These are phyloP conservation scores for Arachis hypogaea DNA, from an alignment of 306 rosid species.

Conservation along the genomic window DNA sequence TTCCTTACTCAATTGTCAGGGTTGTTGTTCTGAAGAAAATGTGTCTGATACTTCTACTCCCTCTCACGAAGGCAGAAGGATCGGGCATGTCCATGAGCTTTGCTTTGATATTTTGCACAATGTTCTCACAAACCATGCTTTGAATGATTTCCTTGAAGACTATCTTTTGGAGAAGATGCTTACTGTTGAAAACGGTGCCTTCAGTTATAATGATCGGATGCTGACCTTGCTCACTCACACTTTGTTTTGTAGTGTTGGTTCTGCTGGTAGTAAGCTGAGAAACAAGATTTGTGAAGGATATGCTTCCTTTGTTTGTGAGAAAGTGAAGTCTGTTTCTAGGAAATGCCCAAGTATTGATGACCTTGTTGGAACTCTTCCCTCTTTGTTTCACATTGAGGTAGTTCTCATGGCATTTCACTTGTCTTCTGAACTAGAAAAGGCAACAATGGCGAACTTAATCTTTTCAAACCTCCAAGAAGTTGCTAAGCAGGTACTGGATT, in stretches of 20 bases:
- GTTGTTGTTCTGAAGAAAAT: slow-evolving; percentile 76
- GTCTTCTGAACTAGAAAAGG: slow-evolving; percentile 79
- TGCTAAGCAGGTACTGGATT: slow-evolving; percentile 52
- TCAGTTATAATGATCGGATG: slow-evolving; percentile 74
- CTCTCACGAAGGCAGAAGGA: slow-evolving; percentile 69
- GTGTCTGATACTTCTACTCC: slow-evolving; percentile 55
- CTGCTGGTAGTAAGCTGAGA: slow-evolving; percentile 77
- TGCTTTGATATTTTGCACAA: slow-evolving; percentile 80
- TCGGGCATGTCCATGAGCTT: slow-evolving; percentile 76
- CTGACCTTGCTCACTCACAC: slow-evolving; percentile 78
- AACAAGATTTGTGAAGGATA: slow-evolving; percentile 68
- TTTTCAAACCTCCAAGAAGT: slow-evolving; percentile 65
- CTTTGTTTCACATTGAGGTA: slow-evolving; percentile 85
- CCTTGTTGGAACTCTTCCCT: slow-evolving; percentile 76
- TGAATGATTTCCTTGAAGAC: slow-evolving; percentile 78
- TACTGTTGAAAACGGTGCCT: slow-evolving; percentile 68
- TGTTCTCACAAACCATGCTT: slow-evolving; percentile 68
- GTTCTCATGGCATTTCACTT: slow-evolving; percentile 97
- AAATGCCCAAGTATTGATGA: slow-evolving; percentile 68
- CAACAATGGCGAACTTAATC: slow-evolving; percentile 56
- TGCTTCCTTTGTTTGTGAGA: slow-evolving; percentile 65
- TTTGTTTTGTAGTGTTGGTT: slow-evolving; percentile 74
- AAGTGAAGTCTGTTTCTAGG: slow-evolving; percentile 57
- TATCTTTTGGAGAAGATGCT: slow-evolving; percentile 82
- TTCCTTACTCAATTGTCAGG: slow-evolving; percentile 70